Base-by-base conservation (phyloP, 2,329 filamentous ascomycete genomes). In the Rhytidhysteron rufulum region DNA sequence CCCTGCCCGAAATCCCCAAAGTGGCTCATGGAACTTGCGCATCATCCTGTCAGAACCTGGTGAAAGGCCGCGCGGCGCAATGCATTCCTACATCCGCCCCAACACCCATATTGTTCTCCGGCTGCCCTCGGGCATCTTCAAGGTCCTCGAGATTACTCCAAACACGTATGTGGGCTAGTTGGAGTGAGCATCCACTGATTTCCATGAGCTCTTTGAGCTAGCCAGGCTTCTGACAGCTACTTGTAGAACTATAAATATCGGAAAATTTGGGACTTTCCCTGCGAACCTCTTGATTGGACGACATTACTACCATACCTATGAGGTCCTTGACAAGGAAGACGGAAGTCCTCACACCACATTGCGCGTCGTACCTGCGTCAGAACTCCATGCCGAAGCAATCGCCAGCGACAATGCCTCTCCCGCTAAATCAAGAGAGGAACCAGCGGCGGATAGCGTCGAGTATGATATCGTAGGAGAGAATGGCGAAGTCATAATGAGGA, bases 191-290 rank as follows among this genome's bases (percentile, higher is more conserved):
- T 45, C 44, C 44, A 43, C 36, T 25, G 38, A 42, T 43, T 41
- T 39, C 35, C 36, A n/a, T 29, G 20, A 17, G n/a, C 40, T n/a
- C n/a, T 45, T 31, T 16, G 3, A 41, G 31, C 19, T 16, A 31
- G 30, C 39, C 7, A 6, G 11, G 18, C 11, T 29, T 38, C 37
- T 24, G 24, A 39, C 30, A 30, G 32, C 31, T 30, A 42, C 45
- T 4, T 29, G 54, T 51, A 96, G 90, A 30, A 87, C 81, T 32
- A 85, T 97, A 49, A 88, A 87, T 2, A 74, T 97, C 24, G 89
- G 89, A 41, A 97, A 96, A 78, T 95, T 93, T 63, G 93, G 93
- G 49, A 81, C 82, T 2, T 96, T 98, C 60, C 85, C 88, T 13
- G 82, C 87, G 38, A 96, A 97, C 60, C 78, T 93, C 22, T 80